Evolutionary conservation across 2,329 filamentous ascomycete genomes (phyloP), one percentile per base, ranked within the genome.

Genomic region (Parastagonospora avenae): DNA sequence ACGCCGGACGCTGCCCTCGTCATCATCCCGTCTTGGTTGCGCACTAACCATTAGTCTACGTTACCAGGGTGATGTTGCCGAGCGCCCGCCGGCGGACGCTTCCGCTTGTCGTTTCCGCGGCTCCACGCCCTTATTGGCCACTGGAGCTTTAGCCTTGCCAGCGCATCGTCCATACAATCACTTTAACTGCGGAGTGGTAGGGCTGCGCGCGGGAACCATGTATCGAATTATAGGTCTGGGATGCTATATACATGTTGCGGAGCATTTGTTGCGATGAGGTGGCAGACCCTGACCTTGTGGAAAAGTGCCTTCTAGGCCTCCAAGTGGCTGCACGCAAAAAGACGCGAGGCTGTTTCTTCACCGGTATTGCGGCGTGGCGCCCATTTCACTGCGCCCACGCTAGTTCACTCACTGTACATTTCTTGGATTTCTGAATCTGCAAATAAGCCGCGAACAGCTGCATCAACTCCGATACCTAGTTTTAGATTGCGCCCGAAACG

Each of bases 111-210:
- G 19, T 42, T 48, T 52, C 12, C n/a, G 24, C 52, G 10, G 11
- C 46, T 55, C 27, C 16, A 6, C 12, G 2, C n/a, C 4, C 10
- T 36, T 15, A 63, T 64, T 64, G 56, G 62, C 54, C 39, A n/a
- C 24, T 24, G 11, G 14, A 19, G 2, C 41, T 40, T 19, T 10
- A 42, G 36, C 50, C 60, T 63, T 67, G 66, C 60, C 66, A 69
- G 50, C 66, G 63, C 66, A 69, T 68, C 60, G 42, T 52, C 57
- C 52, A 61, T 42, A 48, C 52, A 54, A 51, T 42, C 57, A 42
- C 47, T 45, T 38, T 28, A 19, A 35, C 31, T 24, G 19, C 19
- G 19, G 19, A 24, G 19, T 24, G 19, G 19, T 24, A 24, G 19
- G 19, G 19, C 19, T 24, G 19, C 19, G 19, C 5, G 19, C 19